Percentiles rank a stretch among this genome's conserved stretches.
Conservation (phyloP, 1,284 basidiomycete genomes). For the Boletellus deceptivus region DNA sequence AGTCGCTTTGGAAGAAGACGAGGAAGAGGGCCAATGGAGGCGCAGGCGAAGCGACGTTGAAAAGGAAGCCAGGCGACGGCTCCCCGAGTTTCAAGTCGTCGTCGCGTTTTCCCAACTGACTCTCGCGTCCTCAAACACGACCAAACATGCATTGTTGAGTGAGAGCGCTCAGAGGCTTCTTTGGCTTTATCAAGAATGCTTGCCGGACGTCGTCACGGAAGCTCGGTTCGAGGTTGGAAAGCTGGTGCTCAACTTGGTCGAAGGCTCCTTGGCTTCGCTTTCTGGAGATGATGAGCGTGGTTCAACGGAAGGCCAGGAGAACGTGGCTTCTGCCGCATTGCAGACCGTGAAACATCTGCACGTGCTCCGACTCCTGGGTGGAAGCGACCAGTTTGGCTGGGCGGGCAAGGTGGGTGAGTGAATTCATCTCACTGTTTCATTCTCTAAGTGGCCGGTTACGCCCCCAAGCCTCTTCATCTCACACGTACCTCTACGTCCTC, state of each 20-base stretch:
- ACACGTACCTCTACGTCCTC: slow-evolving; percentile 65
- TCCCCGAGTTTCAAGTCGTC: slow-evolving; percentile 84
- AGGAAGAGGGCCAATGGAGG: slow-evolving; percentile 68
- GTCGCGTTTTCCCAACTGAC: slow-evolving; percentile 70
- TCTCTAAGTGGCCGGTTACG: background rate
- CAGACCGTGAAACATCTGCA: slow-evolving; percentile 73
- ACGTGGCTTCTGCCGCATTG: slow-evolving; percentile 38
- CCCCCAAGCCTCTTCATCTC: slow-evolving; percentile 40
- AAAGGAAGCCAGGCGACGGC: slow-evolving; percentile 69
- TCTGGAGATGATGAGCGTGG: slow-evolving; percentile 11
- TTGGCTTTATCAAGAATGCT: slow-evolving; percentile 78
- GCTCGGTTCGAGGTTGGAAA: slow-evolving; percentile 86
- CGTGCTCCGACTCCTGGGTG: slow-evolving; percentile 67
- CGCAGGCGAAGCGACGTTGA: slow-evolving; percentile 63
- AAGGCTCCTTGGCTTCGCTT: slow-evolving; percentile 26
- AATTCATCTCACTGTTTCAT: slow-evolving; percentile 1
- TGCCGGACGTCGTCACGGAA: slow-evolving; percentile 76
- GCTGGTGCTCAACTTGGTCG: slow-evolving; percentile 54
- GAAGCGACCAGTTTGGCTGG: slow-evolving; percentile 79
- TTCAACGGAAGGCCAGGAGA: slow-evolving; percentile 3
- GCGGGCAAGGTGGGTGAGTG: slow-evolving; percentile 65
- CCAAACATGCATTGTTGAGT: slow-evolving; percentile 57
- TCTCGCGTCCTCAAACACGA: slow-evolving; percentile 11
- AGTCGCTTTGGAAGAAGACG: slow-evolving; percentile 58
- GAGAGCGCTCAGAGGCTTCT: slow-evolving; percentile 80